Base-by-base conservation (phyloP, 192 early-diverging fungal genomes). In the Hyaloraphidium curvatum region DNA sequence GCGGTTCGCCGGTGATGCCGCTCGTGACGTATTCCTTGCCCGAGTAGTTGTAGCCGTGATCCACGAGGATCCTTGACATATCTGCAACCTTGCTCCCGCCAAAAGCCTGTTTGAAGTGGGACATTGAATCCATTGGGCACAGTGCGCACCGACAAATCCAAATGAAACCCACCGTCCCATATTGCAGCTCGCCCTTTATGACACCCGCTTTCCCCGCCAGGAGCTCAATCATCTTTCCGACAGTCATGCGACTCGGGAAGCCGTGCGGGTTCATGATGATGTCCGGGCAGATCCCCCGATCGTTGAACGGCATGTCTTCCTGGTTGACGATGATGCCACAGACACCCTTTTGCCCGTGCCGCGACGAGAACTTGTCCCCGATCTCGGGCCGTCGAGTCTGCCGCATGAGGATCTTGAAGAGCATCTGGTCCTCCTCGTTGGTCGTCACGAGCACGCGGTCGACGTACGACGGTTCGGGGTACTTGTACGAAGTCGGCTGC, bases 261-360 rank as follows among this genome's bases (percentile, higher is more conserved):
- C 91, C 91, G 63, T 97, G 93, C 9, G 93, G 93, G 73, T 97
- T 97, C 89, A 97, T 97, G 70, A 97, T 89, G 52, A 97, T 85
- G 58, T 97, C 93, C 7, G 93, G 93, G 33, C 71, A 77, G 27
- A 93, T 75, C 40, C 93, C 93, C 30, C 73, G 62, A 62, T 94
- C 89, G 11, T 80, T 73, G 65, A 95, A 97, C 23, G 93, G 93
- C 88, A 97, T 88, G 62, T 97, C 91, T 64, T 93, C 91, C 55
- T 94, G 88, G 57, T 83, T 80, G 31, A 95, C 89, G 69, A 97
- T 97, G 50, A 93, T 86, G 37, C 91, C 93, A 55, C 83, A 87
- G 22, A 91, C 87, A 54, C 93, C 93, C 60, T 97, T 97, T 60
- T 97, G 93, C 52, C 91, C 93, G 75, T 95, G 91, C 51, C 93